Evolutionary conservation across 352 stramenopile species (phyloP).

Genomic region (Peronospora farinosa): DNA sequence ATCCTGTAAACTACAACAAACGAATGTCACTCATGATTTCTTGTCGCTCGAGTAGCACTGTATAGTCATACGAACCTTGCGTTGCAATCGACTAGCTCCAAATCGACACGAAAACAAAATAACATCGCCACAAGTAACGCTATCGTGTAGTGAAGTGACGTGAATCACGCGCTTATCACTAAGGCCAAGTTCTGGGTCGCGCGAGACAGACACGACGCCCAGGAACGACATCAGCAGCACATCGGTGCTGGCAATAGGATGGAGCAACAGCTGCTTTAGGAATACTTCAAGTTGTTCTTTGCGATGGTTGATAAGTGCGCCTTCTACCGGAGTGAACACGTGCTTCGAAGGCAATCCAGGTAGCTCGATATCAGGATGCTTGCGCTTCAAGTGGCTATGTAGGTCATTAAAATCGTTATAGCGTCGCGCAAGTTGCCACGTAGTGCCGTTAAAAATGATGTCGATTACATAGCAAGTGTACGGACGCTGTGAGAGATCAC

Average conservation of each 20-base stretch:
- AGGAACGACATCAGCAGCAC: slow-evolving; percentile 74
- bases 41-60: not conserved
- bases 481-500: slow-evolving; percentile 60
- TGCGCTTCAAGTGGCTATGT: slow-evolving; percentile 28
- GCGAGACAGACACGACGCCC: slow-evolving; percentile 60
- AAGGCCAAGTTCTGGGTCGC: slow-evolving; percentile 57
- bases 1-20: slow-evolving; percentile 50
- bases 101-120: slow-evolving; percentile 78
- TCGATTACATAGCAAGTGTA: slow-evolving; percentile 74
- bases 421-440: slow-evolving; percentile 57
- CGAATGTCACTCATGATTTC: not conserved
- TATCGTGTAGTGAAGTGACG: slow-evolving; percentile 69
- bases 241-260: slow-evolving; percentile 45
- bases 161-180: slow-evolving; percentile 59
- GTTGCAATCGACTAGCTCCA: slow-evolving; percentile 66
- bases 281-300: slow-evolving; percentile 68
- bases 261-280: slow-evolving; percentile 40
- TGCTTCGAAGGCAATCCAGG: slow-evolving; percentile 57
- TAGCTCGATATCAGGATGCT: slow-evolving; percentile 33
- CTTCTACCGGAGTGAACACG: slow-evolving; percentile 59
- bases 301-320: slow-evolving; percentile 53
- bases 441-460: slow-evolving; percentile 60
- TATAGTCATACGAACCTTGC: slow-evolving; percentile 40
- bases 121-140: slow-evolving; percentile 65
- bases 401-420: slow-evolving; percentile 64